Conservation (phyloP, 495 filamentous ascomycete species). For the Tuber calosporum region DNA sequence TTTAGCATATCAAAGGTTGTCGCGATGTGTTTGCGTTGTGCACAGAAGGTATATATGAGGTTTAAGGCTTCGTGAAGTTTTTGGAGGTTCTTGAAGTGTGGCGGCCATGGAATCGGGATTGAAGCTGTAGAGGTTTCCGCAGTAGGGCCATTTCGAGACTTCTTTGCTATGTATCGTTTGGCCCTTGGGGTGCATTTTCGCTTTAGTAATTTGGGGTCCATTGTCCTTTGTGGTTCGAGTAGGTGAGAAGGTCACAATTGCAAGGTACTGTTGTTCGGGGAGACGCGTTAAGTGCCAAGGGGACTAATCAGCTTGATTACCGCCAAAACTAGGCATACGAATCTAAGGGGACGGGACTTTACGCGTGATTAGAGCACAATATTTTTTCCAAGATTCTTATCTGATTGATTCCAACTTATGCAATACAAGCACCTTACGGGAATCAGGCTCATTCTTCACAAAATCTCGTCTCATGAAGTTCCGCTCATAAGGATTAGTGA, state of each 20-base stretch:
- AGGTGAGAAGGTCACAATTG: background rate
- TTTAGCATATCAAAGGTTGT: constrained; percentile 88
- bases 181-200: constrained; percentile 26
- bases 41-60: constrained; percentile 83
- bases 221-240: background rate
- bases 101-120: constrained; percentile 60
- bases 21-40: constrained; percentile 75
- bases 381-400: background rate
- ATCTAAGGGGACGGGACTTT: background rate
- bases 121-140: constrained; percentile 19
- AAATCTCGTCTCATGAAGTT: no score
- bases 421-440: background rate
- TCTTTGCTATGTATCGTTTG: constrained; percentile 9
- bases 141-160: constrained; percentile 8
- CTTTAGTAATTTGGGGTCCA: constrained; percentile 7
- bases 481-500: no score
- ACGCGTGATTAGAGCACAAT: background rate
- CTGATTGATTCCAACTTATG: background rate
- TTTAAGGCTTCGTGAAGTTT: constrained; percentile 80
- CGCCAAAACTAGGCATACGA: no score
- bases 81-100: constrained; percentile 61
- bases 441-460: background rate
- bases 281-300: background rate
- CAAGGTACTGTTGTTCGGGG: background rate
- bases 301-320: no score